Percentiles rank a stretch among this genome's conserved stretches.
These are phyloP conservation scores for Vaccinium corymbosum DNA, from an alignment of 148 eudicot genomes.

Conservation along the genomic window DNA sequence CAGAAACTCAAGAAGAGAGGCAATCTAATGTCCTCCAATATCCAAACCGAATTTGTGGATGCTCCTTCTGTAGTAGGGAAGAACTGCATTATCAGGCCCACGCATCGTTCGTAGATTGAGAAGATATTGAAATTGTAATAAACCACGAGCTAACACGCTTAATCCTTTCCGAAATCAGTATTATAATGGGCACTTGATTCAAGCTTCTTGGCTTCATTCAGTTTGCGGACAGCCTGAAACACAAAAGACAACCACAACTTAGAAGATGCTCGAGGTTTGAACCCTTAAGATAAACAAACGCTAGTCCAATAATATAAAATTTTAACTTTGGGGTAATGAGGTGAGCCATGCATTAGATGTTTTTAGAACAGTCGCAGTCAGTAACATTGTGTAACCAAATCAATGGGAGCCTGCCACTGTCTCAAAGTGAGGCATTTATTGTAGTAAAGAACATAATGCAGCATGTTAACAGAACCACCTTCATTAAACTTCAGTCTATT, in stretches of 20 bases:
- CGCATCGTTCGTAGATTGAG: not conserved
- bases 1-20: not conserved
- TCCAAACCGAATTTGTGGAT: not conserved
- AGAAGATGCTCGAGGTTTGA: not conserved
- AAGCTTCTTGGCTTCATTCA: constrained; percentile 89
- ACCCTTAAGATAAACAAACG: not conserved
- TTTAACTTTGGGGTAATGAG: not conserved
- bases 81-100: not conserved
- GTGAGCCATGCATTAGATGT: not conserved
- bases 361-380: too few species aligned
- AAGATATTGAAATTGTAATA: not conserved
- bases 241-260: not conserved
- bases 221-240: constrained; percentile 81
- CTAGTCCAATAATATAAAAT: not conserved
- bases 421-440: too few species aligned
- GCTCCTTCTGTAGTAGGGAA: not conserved
- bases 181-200: constrained; percentile 82
- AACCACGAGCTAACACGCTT: not conserved
- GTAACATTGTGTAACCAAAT: too few species aligned
- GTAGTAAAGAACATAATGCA: too few species aligned
- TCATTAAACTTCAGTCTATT: too few species aligned
- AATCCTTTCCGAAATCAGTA: constrained; percentile 93
- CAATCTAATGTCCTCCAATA: not conserved
- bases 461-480: not conserved
- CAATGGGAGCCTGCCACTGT: too few species aligned